A percentile compares a stretch with the other conserved stretches of the same genome.
Evolutionary conservation across 352 stramenopile genomes (phyloP).

Genomic region (Pythium chondricola): DNA sequence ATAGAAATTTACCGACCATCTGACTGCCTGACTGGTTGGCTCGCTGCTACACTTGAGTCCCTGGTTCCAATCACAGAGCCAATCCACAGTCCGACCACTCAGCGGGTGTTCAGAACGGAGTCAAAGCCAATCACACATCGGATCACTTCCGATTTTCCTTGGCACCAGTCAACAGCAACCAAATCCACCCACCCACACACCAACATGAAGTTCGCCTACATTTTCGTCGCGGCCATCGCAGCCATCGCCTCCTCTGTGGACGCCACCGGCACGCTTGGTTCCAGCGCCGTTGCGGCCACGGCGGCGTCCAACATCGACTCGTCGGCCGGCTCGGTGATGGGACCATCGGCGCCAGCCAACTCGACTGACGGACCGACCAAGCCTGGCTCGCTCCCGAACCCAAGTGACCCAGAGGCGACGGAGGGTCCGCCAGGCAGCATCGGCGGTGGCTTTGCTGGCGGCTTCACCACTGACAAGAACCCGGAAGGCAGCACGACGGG

Average conservation of each 20-base stretch:
- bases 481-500: background rate
- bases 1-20: no score
- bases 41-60: no score
- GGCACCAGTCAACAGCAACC: no score
- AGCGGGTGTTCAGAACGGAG: no score
- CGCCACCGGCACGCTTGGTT: constrained; percentile 13
- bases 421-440: background rate
- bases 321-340: constrained; percentile 16
- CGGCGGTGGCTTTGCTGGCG: constrained; percentile 3
- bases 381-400: constrained; percentile 4
- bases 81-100: no score
- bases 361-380: constrained; percentile 9
- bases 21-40: no score
- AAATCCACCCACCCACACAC: no score
- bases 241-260: constrained; percentile 1
- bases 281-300: constrained; percentile 5
- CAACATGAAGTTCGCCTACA: constrained; percentile 14
- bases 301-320: constrained; percentile 17
- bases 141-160: no score
- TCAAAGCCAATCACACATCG: no score
- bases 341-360: constrained; percentile 3
- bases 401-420: background rate
- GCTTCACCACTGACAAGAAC: constrained; percentile 5
- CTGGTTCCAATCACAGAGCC: no score
- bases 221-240: constrained; percentile 5